Conservation (phyloP, 192 early-diverging fungal species). For the Coemansia sp. region DNA sequence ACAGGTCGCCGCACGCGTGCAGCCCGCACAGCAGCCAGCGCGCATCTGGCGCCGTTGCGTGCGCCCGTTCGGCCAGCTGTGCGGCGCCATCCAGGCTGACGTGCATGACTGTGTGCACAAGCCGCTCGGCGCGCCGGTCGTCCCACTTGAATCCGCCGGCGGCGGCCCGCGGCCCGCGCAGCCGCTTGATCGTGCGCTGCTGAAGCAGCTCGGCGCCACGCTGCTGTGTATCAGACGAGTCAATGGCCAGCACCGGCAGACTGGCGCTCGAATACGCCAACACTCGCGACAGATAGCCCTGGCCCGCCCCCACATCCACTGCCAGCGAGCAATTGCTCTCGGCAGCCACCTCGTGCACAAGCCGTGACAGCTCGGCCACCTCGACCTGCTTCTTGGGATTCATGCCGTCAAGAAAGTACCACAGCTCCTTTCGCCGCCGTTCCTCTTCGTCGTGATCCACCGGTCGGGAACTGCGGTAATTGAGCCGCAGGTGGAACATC, state of each 20-base stretch:
- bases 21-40: slow-evolving; percentile 74
- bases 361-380: slow-evolving; percentile 34
- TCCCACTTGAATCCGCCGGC: slow-evolving; percentile 27
- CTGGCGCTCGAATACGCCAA: slow-evolving; percentile 30
- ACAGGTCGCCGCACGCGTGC: slow-evolving; percentile 82
- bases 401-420: slow-evolving; percentile 45
- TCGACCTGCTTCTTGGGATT: slow-evolving; percentile 43
- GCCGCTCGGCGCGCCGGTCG: slow-evolving; percentile 3
- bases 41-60: background rate
- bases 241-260: slow-evolving; percentile 31
- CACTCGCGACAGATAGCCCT: slow-evolving; percentile 44
- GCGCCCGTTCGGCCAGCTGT: slow-evolving; percentile 9
- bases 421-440: background rate
- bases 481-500: slow-evolving; percentile 29
- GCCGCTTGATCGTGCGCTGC: slow-evolving; percentile 15
- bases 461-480: slow-evolving; percentile 4
- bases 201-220: slow-evolving; percentile 38
- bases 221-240: slow-evolving; percentile 27
- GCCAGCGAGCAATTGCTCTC: slow-evolving; percentile 17
- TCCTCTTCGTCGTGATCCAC: background rate
- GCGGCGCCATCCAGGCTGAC: slow-evolving; percentile 18
- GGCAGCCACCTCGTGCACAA: slow-evolving; percentile 16
- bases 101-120: slow-evolving; percentile 18
- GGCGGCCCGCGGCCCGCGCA: slow-evolving; percentile 13
- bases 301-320: slow-evolving; percentile 47